A percentile compares a stretch with the other conserved stretches of the same genome.
phyloP scores from a whole-genome alignment of 2,329 filamentous ascomycete genomes.

The Colletotrichum sansevieriae region DNA sequence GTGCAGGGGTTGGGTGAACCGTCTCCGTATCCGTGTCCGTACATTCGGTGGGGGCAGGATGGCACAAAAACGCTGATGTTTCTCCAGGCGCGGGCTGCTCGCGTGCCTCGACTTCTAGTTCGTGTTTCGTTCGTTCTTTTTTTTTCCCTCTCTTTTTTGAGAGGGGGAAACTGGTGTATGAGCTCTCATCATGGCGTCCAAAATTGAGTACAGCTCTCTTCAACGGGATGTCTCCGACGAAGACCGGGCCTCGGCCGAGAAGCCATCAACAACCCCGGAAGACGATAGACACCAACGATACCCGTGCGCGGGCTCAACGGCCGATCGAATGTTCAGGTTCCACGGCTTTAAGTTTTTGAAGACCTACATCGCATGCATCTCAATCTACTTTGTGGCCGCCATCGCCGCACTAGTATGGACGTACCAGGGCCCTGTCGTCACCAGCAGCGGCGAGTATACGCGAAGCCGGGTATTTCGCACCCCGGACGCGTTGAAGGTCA shows the following conservation, averaged over 20 bases:
- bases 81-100: background rate
- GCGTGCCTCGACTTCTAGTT: background rate
- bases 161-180: too few species aligned
- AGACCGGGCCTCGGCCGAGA: slow-evolving; percentile 23
- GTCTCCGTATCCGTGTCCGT: slow-evolving; percentile 28
- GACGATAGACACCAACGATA: background rate
- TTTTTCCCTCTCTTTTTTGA: background rate
- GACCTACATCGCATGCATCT: slow-evolving; percentile 23
- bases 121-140: background rate
- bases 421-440: slow-evolving; percentile 18
- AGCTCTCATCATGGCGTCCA: slow-evolving; percentile 8
- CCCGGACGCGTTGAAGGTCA: slow-evolving; percentile 16
- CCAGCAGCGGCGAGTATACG: background rate
- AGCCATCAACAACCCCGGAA: background rate
- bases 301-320: slow-evolving; percentile 8
- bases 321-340: slow-evolving; percentile 31
- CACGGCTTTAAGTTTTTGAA: slow-evolving; percentile 21
- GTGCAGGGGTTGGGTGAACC: background rate
- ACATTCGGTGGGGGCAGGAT: background rate
- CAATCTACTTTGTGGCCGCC: slow-evolving; percentile 11
- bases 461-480: slow-evolving; percentile 28
- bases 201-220: slow-evolving; percentile 28
- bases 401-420: slow-evolving; percentile 22
- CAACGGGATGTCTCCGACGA: slow-evolving; percentile 11
- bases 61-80: slow-evolving; percentile 1